These are phyloP conservation scores for Venturiaceae sp. DNA, from an alignment of 2,329 filamentous ascomycete species.

Conservation along the genomic window DNA sequence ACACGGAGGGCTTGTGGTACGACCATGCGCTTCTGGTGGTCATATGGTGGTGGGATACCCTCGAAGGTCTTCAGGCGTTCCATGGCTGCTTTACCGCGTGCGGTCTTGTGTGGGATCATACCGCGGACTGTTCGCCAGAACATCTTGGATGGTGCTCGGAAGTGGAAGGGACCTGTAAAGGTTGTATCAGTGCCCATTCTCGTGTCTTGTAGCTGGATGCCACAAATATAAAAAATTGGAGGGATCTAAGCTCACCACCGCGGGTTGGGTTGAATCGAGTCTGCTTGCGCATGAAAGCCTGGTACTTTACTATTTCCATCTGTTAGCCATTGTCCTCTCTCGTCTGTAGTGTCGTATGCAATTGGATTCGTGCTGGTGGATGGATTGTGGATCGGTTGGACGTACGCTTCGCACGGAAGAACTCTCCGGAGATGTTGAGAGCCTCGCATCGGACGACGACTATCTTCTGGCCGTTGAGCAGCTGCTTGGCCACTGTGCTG, in stretches of 20 bases:
- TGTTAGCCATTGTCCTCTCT: constrained; percentile 37
- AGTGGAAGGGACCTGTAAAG: constrained; percentile 87
- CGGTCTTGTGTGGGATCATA: constrained; percentile 99
- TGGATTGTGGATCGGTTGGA: constrained; percentile 27
- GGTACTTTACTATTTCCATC: constrained; percentile 82
- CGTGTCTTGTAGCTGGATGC: constrained; percentile 1
- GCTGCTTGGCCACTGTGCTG: constrained; percentile 97
- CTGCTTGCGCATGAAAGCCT: constrained; percentile 99
- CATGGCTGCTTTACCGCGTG: constrained; percentile 89
- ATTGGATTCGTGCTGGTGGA: not conserved
- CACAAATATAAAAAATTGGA: constrained; percentile 31
- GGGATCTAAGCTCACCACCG: constrained; percentile 56
- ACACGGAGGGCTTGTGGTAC: constrained; percentile 97
- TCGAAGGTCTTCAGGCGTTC: constrained; percentile 99
- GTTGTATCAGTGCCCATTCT: constrained; percentile 19
- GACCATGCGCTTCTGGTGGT: constrained; percentile 99
- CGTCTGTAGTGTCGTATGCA: not conserved
- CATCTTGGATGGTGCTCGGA: constrained; percentile 97
- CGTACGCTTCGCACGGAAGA: constrained; percentile 99
- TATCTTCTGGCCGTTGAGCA: constrained; percentile 98
- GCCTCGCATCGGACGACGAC: constrained; percentile 97
- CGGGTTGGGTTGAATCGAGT: constrained; percentile 99
- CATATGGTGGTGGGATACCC: constrained; percentile 96
- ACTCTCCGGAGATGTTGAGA: constrained; percentile 99
- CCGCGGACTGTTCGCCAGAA: constrained; percentile 99